Percentiles rank a stretch among this genome's conserved stretches.
phyloP scores from a whole-genome alignment of 2,329 filamentous ascomycete species.

The Leptodontidium sp. region DNA sequence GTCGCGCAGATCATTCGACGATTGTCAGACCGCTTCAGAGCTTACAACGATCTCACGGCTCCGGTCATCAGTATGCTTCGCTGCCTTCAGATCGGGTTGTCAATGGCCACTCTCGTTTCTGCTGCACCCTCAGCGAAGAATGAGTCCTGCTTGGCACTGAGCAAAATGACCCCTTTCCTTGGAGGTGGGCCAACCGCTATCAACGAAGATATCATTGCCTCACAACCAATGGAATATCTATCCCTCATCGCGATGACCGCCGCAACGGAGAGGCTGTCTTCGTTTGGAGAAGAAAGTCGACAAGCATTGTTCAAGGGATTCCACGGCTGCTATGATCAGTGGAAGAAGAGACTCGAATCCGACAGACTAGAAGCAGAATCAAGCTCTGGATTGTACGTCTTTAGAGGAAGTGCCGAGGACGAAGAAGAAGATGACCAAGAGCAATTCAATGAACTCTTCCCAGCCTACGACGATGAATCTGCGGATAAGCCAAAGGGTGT shows the following conservation, averaged over 20 bases:
- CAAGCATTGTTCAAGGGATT: conserved; percentile 71
- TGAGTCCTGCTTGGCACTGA: conserved; percentile 46
- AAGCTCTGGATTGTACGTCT: conserved; percentile 82
- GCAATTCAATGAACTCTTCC: conserved; percentile 84
- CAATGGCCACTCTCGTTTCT: conserved; percentile 55
- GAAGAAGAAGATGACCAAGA: conserved; percentile 77
- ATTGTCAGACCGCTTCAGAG: conserved; percentile 73
- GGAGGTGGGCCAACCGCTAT: conserved; percentile 49
- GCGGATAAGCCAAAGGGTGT: conserved; percentile 32
- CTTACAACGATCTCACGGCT: conserved; percentile 85
- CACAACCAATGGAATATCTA: conserved; percentile 57
- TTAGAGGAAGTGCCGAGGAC: conserved; percentile 79
- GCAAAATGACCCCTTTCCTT: conserved; percentile 62
- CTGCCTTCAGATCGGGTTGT: conserved; percentile 79
- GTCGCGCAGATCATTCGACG: conserved; percentile 75
- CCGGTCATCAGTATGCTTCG: conserved; percentile 82
- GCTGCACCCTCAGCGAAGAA: conserved; percentile 24
- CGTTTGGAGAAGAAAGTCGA: conserved; percentile 54
- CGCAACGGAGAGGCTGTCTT: conserved; percentile 57
- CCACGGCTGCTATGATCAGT: conserved; percentile 78
- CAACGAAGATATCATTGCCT: conserved; percentile 30
- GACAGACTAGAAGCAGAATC: conserved; percentile 80
- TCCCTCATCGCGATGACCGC: conserved; percentile 55
- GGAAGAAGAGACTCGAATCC: conserved; percentile 77
- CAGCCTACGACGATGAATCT: conserved; percentile 68